Conservation (phyloP, 805 yeast species). For the Metschnikowia colocasiae region DNA sequence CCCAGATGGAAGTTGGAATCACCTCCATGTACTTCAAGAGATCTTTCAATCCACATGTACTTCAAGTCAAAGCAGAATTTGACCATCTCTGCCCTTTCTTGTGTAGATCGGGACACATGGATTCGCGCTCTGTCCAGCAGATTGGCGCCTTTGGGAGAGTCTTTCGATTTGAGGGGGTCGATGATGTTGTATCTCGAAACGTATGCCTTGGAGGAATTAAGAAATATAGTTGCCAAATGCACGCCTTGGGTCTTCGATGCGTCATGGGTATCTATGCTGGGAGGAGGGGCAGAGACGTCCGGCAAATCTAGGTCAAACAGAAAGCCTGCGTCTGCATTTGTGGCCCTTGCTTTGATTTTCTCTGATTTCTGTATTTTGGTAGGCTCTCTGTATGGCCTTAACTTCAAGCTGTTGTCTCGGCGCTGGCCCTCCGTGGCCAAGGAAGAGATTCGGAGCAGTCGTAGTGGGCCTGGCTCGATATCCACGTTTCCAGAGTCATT, state of each 20-base stretch:
- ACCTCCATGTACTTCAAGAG: slow-evolving; percentile 26
- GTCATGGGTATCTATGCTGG: slow-evolving; percentile 1
- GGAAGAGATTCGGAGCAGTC: slow-evolving; percentile 9
- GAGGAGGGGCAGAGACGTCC: neutral
- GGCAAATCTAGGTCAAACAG: slow-evolving; percentile 15
- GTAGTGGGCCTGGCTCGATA: slow-evolving; percentile 1
- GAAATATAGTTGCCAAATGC: slow-evolving; percentile 17
- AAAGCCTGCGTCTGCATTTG: slow-evolving; percentile 8
- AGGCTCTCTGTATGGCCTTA: neutral
- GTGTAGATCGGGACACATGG: slow-evolving; percentile 33
- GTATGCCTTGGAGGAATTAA: slow-evolving; percentile 10
- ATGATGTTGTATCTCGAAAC: slow-evolving; percentile 16
- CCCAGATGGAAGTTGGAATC: slow-evolving; percentile 35
- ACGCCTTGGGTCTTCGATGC: slow-evolving; percentile 5
- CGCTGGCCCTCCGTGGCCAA: slow-evolving; percentile 4
- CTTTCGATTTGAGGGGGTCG: slow-evolving; percentile 9
- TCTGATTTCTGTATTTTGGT: slow-evolving; percentile 1
- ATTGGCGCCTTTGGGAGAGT: neutral
- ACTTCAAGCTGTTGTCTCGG: slow-evolving; percentile 1
- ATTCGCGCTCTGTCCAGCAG: slow-evolving; percentile 10
- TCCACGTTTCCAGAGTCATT: neutral
- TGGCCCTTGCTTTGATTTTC: slow-evolving; percentile 2
- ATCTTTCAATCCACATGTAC: slow-evolving; percentile 45
- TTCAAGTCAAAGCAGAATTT: slow-evolving; percentile 46
- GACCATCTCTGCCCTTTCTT: slow-evolving; percentile 48